Evolutionary conservation across 495 filamentous ascomycete genomes (phyloP), one percentile per base, ranked within the genome.

Genomic region (Tuber microsphaerosporum): DNA sequence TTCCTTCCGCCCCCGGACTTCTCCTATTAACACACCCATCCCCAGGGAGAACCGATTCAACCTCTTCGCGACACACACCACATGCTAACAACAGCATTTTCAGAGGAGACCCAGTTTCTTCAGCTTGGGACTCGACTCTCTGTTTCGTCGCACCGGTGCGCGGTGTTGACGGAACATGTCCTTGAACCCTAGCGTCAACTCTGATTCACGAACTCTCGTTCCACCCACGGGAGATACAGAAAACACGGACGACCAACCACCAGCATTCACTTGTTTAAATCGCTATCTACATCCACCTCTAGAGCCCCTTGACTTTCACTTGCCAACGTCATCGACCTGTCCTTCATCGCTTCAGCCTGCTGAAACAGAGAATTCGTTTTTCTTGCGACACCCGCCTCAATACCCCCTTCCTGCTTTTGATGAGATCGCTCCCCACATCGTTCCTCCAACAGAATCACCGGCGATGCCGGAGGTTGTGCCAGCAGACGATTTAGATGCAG

Each of bases 81-180:
- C 56, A 65, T 65, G 56, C 56, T 34, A 26, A 34, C 56, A 34
- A 19, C 56, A 26, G 26, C 56, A 65, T 65, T 65, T 65, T 65
- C 26, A 65, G 26, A 31, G 56, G 26, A 65, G 56, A 65, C 26
- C 31, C 56, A 19, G 26, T 75, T 79, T 76, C 70, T 65, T 72
- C 70, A 75, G 70, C 71, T 46, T 79, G 77, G 77, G 73, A 79
- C 76, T 79, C 61, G 48, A 70, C 69, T 42, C 70, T 73, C 71
- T 71, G 77, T 79, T 79, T 79, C 77, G 77, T 79, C 77, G 72
- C 77, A 79, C 77, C 72, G 68, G 44, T 22, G 31, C 34, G 61
- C 75, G 76, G 75, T 79, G 77, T 69, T 75, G 77, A 79, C 77
- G 77, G 77, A 75, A 79, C 76, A 79, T 79, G 77, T 79, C 76